Conservation (phyloP, 495 filamentous ascomycete genomes). For the Astrothelium subdiscretum region DNA sequence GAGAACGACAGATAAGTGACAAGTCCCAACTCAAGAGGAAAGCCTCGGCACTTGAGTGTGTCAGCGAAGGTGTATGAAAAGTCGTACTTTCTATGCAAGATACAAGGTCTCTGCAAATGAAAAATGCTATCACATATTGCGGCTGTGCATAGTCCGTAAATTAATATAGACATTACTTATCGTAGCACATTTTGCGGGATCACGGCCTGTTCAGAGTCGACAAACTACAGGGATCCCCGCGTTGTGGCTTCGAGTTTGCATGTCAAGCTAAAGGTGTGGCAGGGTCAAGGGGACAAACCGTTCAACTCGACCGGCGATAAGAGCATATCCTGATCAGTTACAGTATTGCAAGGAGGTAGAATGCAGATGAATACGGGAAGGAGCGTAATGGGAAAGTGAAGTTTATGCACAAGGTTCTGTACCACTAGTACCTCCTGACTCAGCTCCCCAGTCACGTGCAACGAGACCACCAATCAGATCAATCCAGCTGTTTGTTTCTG, state of each 20-base stretch:
- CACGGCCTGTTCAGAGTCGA: background rate
- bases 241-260: conserved; percentile 2
- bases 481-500: background rate
- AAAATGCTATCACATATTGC: background rate
- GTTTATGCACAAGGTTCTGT: background rate
- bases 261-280: conserved; percentile 1
- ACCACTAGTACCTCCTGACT: background rate
- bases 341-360: background rate
- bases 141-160: background rate
- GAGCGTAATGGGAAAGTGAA: background rate
- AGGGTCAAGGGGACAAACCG: conserved; percentile 1
- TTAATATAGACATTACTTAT: background rate
- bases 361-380: background rate
- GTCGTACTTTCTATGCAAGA: background rate
- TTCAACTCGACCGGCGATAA: background rate
- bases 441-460: background rate
- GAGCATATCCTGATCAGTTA: background rate
- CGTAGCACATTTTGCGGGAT: conserved; percentile 2
- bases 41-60: background rate
- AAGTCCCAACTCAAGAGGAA: background rate
- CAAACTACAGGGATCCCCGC: conserved; percentile 1
- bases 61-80: background rate
- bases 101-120: conserved; percentile 1
- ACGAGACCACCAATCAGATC: background rate
- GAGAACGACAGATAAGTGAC: background rate